Evolutionary conservation across 2,329 filamentous ascomycete genomes (phyloP).

Genomic region (Rhinocladiella similis): DNA sequence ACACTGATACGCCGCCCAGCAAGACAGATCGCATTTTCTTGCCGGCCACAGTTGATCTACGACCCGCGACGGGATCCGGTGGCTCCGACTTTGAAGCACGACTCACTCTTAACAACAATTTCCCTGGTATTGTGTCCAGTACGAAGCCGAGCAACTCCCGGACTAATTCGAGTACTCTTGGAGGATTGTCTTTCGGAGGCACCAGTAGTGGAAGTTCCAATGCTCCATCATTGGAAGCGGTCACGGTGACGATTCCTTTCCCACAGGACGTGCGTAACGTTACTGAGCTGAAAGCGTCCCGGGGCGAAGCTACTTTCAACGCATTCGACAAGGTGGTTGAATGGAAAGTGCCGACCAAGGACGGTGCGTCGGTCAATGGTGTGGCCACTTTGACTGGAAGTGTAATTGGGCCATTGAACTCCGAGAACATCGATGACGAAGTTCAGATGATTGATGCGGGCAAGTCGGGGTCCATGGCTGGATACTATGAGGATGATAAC

Average conservation of each 20-base stretch:
- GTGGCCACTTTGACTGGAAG: constrained; percentile 77
- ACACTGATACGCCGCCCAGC: constrained; percentile 56
- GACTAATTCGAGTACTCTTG: constrained; percentile 48
- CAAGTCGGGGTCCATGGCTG: constrained; percentile 41
- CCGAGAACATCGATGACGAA: constrained; percentile 34
- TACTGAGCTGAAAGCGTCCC: constrained; percentile 75
- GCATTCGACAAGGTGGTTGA: constrained; percentile 71
- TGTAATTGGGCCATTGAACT: constrained; percentile 65
- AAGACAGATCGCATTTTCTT: constrained; percentile 69
- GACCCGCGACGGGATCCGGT: constrained; percentile 70
- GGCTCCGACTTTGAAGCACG: constrained; percentile 89
- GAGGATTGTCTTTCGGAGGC: constrained; percentile 49
- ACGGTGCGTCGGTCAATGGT: constrained; percentile 65
- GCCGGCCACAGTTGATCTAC: constrained; percentile 78
- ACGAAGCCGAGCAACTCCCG: constrained; percentile 29
- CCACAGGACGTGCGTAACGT: constrained; percentile 78
- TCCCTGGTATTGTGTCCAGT: constrained; percentile 46
- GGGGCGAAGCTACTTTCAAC: constrained; percentile 80
- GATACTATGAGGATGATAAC: constrained; percentile 47
- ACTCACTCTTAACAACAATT: constrained; percentile 68
- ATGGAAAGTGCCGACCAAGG: constrained; percentile 80
- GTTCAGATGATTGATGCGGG: constrained; percentile 32
- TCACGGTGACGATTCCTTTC: constrained; percentile 76
- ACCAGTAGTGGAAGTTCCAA: constrained; percentile 52
- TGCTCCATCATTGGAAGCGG: constrained; percentile 69